These are phyloP conservation scores for Candolleomyces aberdarensis DNA, from an alignment of 768 basidiomycete species.

Conservation along the genomic window DNA sequence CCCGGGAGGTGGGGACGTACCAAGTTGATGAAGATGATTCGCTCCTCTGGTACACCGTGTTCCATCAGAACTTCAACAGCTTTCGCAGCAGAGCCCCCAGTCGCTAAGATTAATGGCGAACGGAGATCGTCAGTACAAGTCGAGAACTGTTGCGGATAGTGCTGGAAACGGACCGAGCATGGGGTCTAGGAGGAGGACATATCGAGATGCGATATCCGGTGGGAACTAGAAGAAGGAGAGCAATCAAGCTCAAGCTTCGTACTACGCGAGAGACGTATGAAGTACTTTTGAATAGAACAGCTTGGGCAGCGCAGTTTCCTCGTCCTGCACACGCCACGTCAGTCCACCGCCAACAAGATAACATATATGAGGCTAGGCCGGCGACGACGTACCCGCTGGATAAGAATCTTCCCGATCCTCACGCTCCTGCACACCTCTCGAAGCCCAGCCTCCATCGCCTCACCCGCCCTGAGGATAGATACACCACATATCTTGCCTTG, in stretches of 20 bases:
- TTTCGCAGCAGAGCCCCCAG: conserved; percentile 97
- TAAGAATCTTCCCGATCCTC: conserved; percentile 96
- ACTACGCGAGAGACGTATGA: background rate
- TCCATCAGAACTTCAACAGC: conserved; percentile 93
- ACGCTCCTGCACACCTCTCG: conserved; percentile 93
- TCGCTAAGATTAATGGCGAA: conserved; percentile 46
- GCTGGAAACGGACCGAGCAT: conserved; percentile 75
- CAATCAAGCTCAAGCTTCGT: background rate
- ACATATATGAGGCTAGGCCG: background rate
- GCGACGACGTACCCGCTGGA: conserved; percentile 70
- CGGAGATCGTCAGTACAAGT: no score
- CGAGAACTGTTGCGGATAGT: no score
- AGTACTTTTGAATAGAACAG: conserved; percentile 84
- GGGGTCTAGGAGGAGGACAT: conserved; percentile 92
- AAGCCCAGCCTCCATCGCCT: conserved; percentile 98
- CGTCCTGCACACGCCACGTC: conserved; percentile 56
- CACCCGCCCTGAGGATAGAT: conserved; percentile 90
- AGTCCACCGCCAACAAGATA: background rate
- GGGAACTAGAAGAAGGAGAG: conserved; percentile 58
- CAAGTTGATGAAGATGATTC: conserved; percentile 93
- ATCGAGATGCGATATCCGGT: conserved; percentile 86
- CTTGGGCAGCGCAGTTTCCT: conserved; percentile 91
- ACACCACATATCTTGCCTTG: conserved; percentile 97
- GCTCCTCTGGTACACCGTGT: conserved; percentile 89
- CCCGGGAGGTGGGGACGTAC: conserved; percentile 37